Evolutionary conservation across 2,329 filamentous ascomycete genomes (phyloP).

Genomic region (Magnaporthiopsis rhizophila): DNA sequence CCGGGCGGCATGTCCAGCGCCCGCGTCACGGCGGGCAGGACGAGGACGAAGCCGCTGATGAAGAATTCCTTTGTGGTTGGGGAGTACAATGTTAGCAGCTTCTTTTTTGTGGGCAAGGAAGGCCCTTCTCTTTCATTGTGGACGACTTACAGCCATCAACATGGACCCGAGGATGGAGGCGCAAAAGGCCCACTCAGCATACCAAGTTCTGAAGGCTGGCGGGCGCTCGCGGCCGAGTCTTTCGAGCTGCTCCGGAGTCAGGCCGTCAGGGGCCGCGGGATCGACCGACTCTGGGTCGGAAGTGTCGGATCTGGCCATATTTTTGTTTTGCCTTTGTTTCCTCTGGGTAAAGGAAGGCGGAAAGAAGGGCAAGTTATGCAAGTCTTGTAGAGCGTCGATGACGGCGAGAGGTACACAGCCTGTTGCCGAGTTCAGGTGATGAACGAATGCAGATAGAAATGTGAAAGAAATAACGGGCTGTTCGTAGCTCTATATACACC

Average conservation of each 20-base stretch:
- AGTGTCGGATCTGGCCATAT: neutral
- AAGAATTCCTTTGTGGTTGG: constrained; percentile 54
- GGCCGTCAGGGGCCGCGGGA: neutral
- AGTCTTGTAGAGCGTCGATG: too few species aligned
- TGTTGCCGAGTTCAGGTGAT: too few species aligned
- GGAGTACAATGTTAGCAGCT: neutral
- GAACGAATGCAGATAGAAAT: too few species aligned
- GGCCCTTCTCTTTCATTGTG: too few species aligned
- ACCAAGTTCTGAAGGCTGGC: constrained; percentile 39
- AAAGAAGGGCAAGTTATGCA: too few species aligned
- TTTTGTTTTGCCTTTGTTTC: neutral
- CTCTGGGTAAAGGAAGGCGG: too few species aligned
- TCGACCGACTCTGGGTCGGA: neutral
- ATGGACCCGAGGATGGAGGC: constrained; percentile 55
- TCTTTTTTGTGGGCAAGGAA: too few species aligned
- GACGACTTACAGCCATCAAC: constrained; percentile 44
- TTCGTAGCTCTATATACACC: too few species aligned
- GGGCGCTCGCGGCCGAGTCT: constrained; percentile 56
- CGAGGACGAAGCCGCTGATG: constrained; percentile 67
- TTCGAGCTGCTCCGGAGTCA: constrained; percentile 36
- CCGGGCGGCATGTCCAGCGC: constrained; percentile 3
- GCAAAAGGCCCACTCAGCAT: constrained; percentile 55
- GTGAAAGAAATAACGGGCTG: too few species aligned
- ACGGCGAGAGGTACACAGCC: too few species aligned
- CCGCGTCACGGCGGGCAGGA: constrained; percentile 53